phyloP scores from a whole-genome alignment of 2,329 filamentous ascomycete species.

The Biscogniauxia mediterranea region DNA sequence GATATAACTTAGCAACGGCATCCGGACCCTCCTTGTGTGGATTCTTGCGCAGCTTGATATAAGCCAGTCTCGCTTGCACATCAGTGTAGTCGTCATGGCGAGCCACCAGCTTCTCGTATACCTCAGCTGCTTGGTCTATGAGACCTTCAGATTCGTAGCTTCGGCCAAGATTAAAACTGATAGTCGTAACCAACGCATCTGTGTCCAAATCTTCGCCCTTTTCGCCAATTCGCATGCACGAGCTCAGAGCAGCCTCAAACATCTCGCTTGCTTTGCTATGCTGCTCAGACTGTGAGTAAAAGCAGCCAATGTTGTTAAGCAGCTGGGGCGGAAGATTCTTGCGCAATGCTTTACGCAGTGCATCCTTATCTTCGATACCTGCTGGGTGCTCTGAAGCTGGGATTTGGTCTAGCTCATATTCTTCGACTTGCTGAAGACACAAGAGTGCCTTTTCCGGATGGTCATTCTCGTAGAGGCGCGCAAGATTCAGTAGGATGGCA shows the following conservation, averaged over 20 bases:
- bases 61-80: conserved; percentile 82
- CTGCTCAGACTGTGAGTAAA: conserved; percentile 86
- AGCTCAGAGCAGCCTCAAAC: conserved; percentile 88
- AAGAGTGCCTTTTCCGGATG: conserved; percentile 87
- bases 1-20: conserved; percentile 79
- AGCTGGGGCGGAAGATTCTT: conserved; percentile 84
- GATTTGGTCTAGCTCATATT: conserved; percentile 80
- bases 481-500: conserved; percentile 86
- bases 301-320: conserved; percentile 96
- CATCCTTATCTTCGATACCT: conserved; percentile 58
- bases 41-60: conserved; percentile 79
- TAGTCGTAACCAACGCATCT: conserved; percentile 89
- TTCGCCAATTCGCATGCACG: conserved; percentile 78
- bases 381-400: conserved; percentile 66
- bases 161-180: conserved; percentile 92
- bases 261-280: conserved; percentile 76
- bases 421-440: conserved; percentile 87
- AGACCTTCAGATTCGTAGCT: conserved; percentile 87
- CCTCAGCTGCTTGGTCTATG: conserved; percentile 77
- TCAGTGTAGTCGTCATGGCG: conserved; percentile 92
- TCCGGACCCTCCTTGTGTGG: conserved; percentile 85
- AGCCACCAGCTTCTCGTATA: conserved; percentile 81
- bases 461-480: conserved; percentile 83
- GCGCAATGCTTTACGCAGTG: conserved; percentile 61
- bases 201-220: conserved; percentile 76